Conservation (phyloP, 2,329 filamentous ascomycete species). For the Huntiella omanensis region DNA sequence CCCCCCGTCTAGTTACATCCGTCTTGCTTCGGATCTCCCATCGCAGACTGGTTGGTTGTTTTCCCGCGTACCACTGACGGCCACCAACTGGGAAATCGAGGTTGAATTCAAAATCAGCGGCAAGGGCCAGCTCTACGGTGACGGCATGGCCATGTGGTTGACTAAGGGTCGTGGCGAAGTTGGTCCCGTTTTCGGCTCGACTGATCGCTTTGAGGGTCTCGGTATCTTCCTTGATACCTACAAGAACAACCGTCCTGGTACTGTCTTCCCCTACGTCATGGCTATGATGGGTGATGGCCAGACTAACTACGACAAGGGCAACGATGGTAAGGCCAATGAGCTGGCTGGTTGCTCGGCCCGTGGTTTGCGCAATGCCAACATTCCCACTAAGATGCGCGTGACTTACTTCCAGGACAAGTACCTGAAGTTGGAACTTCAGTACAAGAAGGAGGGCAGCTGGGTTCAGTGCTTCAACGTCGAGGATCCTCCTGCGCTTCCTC, state of each 20-base stretch:
- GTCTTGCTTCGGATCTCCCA: conserved; percentile 73
- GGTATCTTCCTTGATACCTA: conserved; percentile 97
- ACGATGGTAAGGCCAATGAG: conserved; percentile 86
- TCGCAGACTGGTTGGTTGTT: conserved; percentile 89
- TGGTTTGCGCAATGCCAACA: conserved; percentile 60
- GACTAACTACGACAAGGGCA: conserved; percentile 76
- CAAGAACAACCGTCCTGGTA: conserved; percentile 95
- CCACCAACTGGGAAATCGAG: conserved; percentile 97
- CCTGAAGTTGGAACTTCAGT: conserved; percentile 78
- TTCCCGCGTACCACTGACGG: conserved; percentile 82
- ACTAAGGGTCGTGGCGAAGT: conserved; percentile 72
- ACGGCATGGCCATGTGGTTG: conserved; percentile 96
- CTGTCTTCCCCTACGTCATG: conserved; percentile 96
- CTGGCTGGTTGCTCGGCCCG: conserved; percentile 88
- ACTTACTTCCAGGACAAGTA: conserved; percentile 96
- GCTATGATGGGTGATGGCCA: conserved; percentile 91
- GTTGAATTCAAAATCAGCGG: conserved; percentile 91
- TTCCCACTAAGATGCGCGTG: conserved; percentile 70
- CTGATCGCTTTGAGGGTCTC: conserved; percentile 80
- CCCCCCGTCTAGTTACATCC: conserved; percentile 52
- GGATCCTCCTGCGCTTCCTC: conserved; percentile 56
- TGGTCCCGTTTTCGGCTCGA: conserved; percentile 74
- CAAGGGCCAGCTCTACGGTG: conserved; percentile 75
- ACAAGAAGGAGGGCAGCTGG: conserved; percentile 82
- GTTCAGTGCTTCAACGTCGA: conserved; percentile 67